These are phyloP conservation scores for Ocimum tenuiflorum DNA, from an alignment of 257 asterid species.

Conservation along the genomic window DNA sequence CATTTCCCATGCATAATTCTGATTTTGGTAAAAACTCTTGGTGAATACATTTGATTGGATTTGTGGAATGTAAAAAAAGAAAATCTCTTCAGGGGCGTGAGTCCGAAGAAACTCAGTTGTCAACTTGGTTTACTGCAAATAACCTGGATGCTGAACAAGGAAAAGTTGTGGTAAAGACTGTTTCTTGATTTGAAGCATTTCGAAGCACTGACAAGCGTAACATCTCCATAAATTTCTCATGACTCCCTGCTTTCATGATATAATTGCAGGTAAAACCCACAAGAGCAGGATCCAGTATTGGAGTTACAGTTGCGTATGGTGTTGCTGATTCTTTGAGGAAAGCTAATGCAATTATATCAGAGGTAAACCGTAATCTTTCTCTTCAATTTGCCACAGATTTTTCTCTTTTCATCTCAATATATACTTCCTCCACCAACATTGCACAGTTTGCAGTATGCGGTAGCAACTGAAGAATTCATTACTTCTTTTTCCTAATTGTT, in stretches of 20 bases:
- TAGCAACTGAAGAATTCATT: background rate
- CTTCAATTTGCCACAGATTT: conserved; percentile 3
- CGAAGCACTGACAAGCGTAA: background rate
- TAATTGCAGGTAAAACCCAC: conserved; percentile 78
- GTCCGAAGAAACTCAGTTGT: conserved; percentile 42
- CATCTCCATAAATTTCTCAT: conserved; percentile 9
- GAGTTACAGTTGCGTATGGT: conserved; percentile 87
- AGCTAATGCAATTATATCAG: conserved; percentile 64
- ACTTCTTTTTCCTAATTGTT: background rate
- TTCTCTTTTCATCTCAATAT: background rate
- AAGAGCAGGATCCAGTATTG: conserved; percentile 87
- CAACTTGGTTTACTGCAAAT: conserved; percentile 50
- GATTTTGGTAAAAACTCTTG: background rate
- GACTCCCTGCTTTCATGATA: conserved; percentile 19
- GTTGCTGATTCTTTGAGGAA: conserved; percentile 65
- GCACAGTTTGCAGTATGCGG: background rate
- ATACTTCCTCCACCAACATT: background rate
- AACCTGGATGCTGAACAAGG: conserved; percentile 49
- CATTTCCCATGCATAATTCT: background rate
- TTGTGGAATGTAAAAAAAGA: conserved; percentile 16
- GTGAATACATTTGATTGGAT: background rate
- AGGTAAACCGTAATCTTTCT: conserved; percentile 36
- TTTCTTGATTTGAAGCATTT: conserved; percentile 16
- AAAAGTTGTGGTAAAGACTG: conserved; percentile 80
- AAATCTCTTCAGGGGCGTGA: conserved; percentile 45